Conservation (phyloP, 306 rosid genomes). For the Cicer cuneatum region DNA sequence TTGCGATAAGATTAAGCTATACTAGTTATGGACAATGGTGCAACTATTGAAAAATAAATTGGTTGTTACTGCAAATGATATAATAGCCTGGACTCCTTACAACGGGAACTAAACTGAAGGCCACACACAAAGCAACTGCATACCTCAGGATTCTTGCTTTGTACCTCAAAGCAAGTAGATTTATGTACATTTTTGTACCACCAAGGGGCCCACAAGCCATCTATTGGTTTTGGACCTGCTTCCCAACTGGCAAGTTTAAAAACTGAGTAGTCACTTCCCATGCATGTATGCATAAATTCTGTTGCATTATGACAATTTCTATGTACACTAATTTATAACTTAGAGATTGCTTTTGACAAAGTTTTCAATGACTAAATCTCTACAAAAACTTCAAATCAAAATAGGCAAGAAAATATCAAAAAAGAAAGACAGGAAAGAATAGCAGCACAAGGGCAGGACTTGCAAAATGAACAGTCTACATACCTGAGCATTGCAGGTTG, state of each 20-base stretch:
- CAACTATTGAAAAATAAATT: slow-evolving; percentile 8
- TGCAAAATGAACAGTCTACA: slow-evolving; percentile 40
- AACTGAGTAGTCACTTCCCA: slow-evolving; percentile 39
- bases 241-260: slow-evolving; percentile 69
- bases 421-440: slow-evolving; percentile 16
- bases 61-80: neutral
- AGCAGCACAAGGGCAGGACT: slow-evolving; percentile 19
- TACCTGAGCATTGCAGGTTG: slow-evolving; percentile 80
- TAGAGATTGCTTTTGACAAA: neutral
- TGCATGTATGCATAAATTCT: slow-evolving; percentile 25
- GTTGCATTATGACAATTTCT: slow-evolving; percentile 17
- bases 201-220: slow-evolving; percentile 91
- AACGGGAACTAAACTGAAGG: slow-evolving; percentile 33
- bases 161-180: slow-evolving; percentile 63
- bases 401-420: slow-evolving; percentile 12
- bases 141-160: slow-evolving; percentile 68
- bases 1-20: slow-evolving; percentile 10
- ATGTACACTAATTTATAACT: slow-evolving; percentile 11
- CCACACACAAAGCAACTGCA: slow-evolving; percentile 29
- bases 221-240: slow-evolving; percentile 79
- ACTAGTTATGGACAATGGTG: slow-evolving; percentile 22
- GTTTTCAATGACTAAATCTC: slow-evolving; percentile 7
- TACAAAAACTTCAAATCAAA: neutral
- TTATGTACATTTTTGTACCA: slow-evolving; percentile 70
- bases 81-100: slow-evolving; percentile 22